Conservation (phyloP, 164 flowering plant species). For the Nelumbo lutea region DNA sequence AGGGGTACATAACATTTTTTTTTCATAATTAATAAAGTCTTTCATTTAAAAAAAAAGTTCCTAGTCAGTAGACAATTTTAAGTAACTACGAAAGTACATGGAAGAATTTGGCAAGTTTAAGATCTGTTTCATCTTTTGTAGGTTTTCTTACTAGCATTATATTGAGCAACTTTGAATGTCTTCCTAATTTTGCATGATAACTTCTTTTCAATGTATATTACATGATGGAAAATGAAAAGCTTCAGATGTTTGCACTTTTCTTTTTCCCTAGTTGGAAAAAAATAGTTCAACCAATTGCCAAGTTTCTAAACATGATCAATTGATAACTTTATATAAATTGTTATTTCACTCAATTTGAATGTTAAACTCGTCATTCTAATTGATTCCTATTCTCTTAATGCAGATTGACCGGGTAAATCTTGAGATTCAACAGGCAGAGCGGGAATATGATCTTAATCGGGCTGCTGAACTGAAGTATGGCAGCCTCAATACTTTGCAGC, state of each 20-base stretch:
- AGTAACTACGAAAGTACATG: no score
- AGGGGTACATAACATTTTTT: no score
- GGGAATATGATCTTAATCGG: conserved; percentile 96
- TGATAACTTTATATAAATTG: not conserved
- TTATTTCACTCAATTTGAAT: not conserved
- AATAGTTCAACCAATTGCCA: not conserved
- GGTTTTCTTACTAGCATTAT: no score
- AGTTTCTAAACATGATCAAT: not conserved
- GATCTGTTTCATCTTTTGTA: no score
- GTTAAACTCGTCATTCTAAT: no score
- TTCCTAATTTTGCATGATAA: no score
- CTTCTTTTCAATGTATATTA: not conserved
- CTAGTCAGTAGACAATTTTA: no score
- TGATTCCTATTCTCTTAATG: not conserved
- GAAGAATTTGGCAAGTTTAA: no score
- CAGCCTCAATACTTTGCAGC: conserved; percentile 77
- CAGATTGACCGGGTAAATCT: conserved; percentile 96
- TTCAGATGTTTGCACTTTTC: not conserved
- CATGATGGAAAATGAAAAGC: not conserved
- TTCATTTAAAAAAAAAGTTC: no score
- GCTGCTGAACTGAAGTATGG: conserved; percentile 96
- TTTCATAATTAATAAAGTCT: no score
- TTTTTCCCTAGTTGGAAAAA: not conserved
- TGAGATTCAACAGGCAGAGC: conserved; percentile 95
- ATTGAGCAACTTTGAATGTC: no score